Percentiles rank a stretch among this genome's conserved stretches.
These are phyloP conservation scores for Rhizodiscina lignyota DNA, from an alignment of 495 filamentous ascomycete genomes.

Conservation along the genomic window DNA sequence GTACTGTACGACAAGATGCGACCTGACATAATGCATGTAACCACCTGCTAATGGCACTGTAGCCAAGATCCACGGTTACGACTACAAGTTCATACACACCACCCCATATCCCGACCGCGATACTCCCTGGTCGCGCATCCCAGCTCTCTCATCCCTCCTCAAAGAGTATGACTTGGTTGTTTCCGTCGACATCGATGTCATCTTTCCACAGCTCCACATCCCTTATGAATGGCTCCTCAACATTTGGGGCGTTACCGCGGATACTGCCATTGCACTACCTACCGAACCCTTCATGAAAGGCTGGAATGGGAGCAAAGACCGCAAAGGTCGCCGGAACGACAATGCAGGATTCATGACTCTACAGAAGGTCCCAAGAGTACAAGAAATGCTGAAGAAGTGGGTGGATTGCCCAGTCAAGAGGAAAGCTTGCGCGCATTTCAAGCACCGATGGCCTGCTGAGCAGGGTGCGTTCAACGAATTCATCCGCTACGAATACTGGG, in stretches of 20 bases:
- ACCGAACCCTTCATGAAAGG: too few relatives aligned
- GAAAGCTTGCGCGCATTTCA: background rate
- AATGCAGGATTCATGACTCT: constrained; percentile 1
- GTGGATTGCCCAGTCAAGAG: background rate
- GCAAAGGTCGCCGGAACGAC: background rate
- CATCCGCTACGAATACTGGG: constrained; percentile 1
- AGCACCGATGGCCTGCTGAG: background rate
- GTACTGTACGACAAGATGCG: background rate
- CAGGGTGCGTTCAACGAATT: constrained; percentile 1
- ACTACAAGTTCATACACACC: constrained; percentile 32
- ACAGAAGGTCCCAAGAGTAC: background rate
- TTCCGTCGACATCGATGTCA: constrained; percentile 33
- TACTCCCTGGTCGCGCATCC: constrained; percentile 33
- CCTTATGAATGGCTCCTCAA: constrained; percentile 38
- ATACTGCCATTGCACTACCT: constrained; percentile 29
- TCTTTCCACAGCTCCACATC: constrained; percentile 30
- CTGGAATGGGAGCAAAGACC: too few relatives aligned
- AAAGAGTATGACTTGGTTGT: constrained; percentile 30
- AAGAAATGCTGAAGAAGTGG: background rate
- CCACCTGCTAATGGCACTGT: background rate
- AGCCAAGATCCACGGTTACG: constrained; percentile 36
- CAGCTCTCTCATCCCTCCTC: constrained; percentile 27
- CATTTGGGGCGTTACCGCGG: constrained; percentile 29
- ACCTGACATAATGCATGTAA: too few relatives aligned
- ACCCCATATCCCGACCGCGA: constrained; percentile 17